Conservation (phyloP, 768 basidiomycete species). For the Coprinopsis strossmayeri region DNA sequence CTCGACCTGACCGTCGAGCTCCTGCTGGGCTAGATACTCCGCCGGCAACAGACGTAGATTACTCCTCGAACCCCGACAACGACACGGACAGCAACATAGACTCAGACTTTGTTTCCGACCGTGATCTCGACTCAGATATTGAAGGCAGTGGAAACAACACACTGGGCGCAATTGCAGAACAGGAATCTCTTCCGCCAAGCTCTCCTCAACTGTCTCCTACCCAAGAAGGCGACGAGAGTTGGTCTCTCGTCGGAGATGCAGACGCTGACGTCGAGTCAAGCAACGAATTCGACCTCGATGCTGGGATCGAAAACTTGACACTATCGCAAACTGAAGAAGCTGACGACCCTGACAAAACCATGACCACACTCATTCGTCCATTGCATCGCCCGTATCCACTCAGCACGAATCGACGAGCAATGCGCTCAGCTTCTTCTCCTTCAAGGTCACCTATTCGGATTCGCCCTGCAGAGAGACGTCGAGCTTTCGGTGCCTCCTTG, state of each 20-base stretch:
- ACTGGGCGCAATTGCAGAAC: conserved; percentile 25
- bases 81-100: conserved; percentile 42
- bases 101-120: conserved; percentile 47
- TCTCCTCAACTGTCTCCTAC: conserved; percentile 14
- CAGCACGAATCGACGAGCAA: conserved; percentile 21
- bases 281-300: conserved; percentile 11
- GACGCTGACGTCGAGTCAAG: conserved; percentile 14
- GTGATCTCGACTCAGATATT: conserved; percentile 40
- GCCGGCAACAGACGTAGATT: conserved; percentile 61
- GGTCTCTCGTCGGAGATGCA: conserved; percentile 15
- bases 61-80: conserved; percentile 42
- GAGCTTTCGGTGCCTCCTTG: neutral
- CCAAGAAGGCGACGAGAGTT: conserved; percentile 11
- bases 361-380: conserved; percentile 15
- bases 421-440: conserved; percentile 43
- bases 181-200: conserved; percentile 18
- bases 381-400: conserved; percentile 22
- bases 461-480: conserved; percentile 16
- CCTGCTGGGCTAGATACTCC: conserved; percentile 55
- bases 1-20: conserved; percentile 47
- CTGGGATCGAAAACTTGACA: conserved; percentile 2
- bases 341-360: conserved; percentile 12
- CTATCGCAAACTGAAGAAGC: conserved; percentile 8
- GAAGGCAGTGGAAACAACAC: conserved; percentile 24
- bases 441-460: conserved; percentile 47